Conservation (phyloP, 2,329 filamentous ascomycete genomes). For the Ophiognomonia clavigignenti-juglandacearum region DNA sequence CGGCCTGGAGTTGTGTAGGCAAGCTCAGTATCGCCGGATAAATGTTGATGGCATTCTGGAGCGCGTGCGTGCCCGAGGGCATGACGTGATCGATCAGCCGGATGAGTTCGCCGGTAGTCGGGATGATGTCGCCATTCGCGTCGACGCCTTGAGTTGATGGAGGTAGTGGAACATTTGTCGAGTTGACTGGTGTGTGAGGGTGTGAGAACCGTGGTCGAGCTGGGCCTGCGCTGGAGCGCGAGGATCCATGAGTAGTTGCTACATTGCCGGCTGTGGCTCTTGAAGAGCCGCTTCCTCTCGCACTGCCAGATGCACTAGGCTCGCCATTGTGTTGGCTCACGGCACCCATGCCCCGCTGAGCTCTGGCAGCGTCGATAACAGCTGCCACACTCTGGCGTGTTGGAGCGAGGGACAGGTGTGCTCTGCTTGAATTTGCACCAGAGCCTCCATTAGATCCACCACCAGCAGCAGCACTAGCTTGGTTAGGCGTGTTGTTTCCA, state of each 20-base stretch:
- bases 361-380: conserved; percentile 8
- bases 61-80: conserved; percentile 41
- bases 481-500: conserved; percentile 2
- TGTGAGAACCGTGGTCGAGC: conserved; percentile 14
- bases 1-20: conserved; percentile 42
- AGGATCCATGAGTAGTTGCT: not conserved
- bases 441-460: conserved; percentile 1
- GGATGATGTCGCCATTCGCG: conserved; percentile 18
- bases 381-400: not conserved
- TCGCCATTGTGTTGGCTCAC: conserved; percentile 4
- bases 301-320: conserved; percentile 1
- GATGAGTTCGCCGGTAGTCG: conserved; percentile 38
- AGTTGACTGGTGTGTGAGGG: conserved; percentile 12
- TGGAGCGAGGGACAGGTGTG: not conserved
- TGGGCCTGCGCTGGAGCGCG: conserved; percentile 4
- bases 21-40: conserved; percentile 46
- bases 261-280: conserved; percentile 4
- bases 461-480: conserved; percentile 4
- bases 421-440: conserved; percentile 1
- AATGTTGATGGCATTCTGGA: conserved; percentile 39
- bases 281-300: conserved; percentile 2
- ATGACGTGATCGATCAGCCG: conserved; percentile 50
- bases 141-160: not conserved
- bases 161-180: conserved; percentile 4
- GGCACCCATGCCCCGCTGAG: not conserved